Conservation (phyloP, 495 filamentous ascomycete species). For the Aspergillus affinis region DNA sequence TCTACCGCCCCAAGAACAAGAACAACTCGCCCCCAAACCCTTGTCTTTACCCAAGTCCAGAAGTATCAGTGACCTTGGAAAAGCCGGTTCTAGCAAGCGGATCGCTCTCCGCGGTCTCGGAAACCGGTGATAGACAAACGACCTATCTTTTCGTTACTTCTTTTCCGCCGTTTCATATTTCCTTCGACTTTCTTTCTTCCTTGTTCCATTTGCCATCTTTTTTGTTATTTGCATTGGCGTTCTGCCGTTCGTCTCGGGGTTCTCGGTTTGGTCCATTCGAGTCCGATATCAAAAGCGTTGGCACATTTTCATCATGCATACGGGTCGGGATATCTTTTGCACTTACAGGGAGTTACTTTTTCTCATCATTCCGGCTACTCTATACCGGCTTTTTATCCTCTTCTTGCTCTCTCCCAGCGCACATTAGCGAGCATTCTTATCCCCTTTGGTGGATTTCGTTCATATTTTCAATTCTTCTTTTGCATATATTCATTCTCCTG, state of each 20-base stretch:
- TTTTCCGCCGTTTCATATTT: slow-evolving; percentile 8
- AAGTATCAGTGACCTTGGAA: slow-evolving; percentile 44
- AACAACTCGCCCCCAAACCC: slow-evolving; percentile 4
- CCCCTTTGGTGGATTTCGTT: neutral
- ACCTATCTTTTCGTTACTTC: slow-evolving; percentile 1
- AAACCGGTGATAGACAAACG: slow-evolving; percentile 18
- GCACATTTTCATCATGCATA: slow-evolving; percentile 4
- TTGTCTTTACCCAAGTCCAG: slow-evolving; percentile 33
- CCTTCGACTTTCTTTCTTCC: neutral
- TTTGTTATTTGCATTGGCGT: slow-evolving; percentile 22
- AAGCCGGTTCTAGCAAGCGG: slow-evolving; percentile 37
- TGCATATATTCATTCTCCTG: neutral
- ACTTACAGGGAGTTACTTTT: slow-evolving; percentile 2
- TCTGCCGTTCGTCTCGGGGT: slow-evolving; percentile 11
- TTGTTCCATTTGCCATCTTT: slow-evolving; percentile 2
- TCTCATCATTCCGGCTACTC: neutral
- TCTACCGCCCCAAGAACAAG: slow-evolving; percentile 16
- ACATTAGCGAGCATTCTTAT: neutral
- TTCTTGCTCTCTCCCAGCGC: neutral
- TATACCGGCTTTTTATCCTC: neutral
- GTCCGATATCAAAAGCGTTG: slow-evolving; percentile 7
- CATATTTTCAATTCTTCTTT: neutral
- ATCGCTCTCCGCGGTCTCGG: slow-evolving; percentile 39
- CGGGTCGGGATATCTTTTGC: slow-evolving; percentile 11
- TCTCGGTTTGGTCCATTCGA: slow-evolving; percentile 2